Conservation (phyloP, 768 basidiomycete species). For the Strobilomyces echinocephalus region DNA sequence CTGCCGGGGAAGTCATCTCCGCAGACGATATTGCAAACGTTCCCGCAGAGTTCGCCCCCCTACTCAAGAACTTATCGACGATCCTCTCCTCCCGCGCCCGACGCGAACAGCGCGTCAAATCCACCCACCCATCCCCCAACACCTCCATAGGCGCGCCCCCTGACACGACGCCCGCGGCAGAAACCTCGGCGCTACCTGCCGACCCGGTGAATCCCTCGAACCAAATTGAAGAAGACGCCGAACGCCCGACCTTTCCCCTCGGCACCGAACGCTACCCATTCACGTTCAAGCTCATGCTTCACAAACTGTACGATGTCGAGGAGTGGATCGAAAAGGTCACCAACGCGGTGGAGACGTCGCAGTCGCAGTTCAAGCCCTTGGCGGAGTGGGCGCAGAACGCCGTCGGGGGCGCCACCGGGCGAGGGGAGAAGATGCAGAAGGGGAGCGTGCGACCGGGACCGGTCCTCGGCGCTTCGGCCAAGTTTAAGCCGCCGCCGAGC, state of each 20-base stretch:
- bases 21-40: conserved; percentile 30
- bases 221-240: conserved; percentile 21
- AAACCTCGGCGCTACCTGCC: neutral
- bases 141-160: conserved; percentile 18
- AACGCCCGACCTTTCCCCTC: conserved; percentile 41
- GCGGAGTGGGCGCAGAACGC: conserved; percentile 32
- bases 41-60: conserved; percentile 25
- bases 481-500: neutral
- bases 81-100: conserved; percentile 32
- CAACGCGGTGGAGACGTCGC: conserved; percentile 48
- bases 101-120: neutral
- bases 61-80: conserved; percentile 36
- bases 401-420: conserved; percentile 3
- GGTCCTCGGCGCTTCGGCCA: neutral
- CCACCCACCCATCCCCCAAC: conserved; percentile 20
- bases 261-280: conserved; percentile 41
- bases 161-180: neutral
- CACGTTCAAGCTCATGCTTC: conserved; percentile 64
- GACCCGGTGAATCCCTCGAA: conserved; percentile 10
- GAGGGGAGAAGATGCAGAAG: neutral
- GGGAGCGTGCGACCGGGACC: neutral
- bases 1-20: conserved; percentile 20
- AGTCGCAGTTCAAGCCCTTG: conserved; percentile 53
- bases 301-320: conserved; percentile 56
- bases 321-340: conserved; percentile 57